phyloP scores from a whole-genome alignment of 805 yeast species.

The Suhomyces pyralidae region DNA sequence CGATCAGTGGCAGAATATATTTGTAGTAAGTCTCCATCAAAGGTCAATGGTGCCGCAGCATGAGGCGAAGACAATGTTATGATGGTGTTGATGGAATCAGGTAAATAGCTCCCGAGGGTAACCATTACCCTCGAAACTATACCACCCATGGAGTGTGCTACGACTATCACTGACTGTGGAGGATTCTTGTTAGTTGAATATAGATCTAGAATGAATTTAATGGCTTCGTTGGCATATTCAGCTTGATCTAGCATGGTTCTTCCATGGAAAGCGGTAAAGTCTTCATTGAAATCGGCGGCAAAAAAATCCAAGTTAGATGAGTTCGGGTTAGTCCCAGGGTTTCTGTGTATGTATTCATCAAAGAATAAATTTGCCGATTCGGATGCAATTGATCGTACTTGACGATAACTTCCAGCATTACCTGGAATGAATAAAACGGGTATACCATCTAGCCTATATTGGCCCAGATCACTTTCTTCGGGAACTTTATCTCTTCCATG shows the following conservation, averaged over 20 bases:
- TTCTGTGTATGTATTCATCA: conserved; percentile 22
- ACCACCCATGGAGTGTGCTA: conserved; percentile 98
- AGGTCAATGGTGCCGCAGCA: conserved; percentile 86
- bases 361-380: conserved; percentile 59
- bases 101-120: conserved; percentile 70
- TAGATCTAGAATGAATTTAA: conserved; percentile 66
- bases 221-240: conserved; percentile 86
- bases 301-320: conserved; percentile 70
- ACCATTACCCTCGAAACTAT: conserved; percentile 84
- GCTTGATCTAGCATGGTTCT: conserved; percentile 91
- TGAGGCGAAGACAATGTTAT: conserved; percentile 90
- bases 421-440: conserved; percentile 96
- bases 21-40: conserved; percentile 81
- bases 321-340: conserved; percentile 15
- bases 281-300: conserved; percentile 92
- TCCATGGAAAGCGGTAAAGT: conserved; percentile 94
- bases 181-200: conserved; percentile 45
- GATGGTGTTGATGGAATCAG: conserved; percentile 75
- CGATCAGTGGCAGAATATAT: conserved; percentile 71
- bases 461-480: conserved; percentile 24
- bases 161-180: conserved; percentile 70
- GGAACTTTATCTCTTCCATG: conserved; percentile 67
- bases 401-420: conserved; percentile 91
- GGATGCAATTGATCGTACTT: conserved; percentile 89
- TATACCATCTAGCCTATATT: conserved; percentile 52